Evolutionary conservation across 306 rosid genomes (phyloP), one percentile per base, ranked within the genome.

Genomic region (Castanea sativa): DNA sequence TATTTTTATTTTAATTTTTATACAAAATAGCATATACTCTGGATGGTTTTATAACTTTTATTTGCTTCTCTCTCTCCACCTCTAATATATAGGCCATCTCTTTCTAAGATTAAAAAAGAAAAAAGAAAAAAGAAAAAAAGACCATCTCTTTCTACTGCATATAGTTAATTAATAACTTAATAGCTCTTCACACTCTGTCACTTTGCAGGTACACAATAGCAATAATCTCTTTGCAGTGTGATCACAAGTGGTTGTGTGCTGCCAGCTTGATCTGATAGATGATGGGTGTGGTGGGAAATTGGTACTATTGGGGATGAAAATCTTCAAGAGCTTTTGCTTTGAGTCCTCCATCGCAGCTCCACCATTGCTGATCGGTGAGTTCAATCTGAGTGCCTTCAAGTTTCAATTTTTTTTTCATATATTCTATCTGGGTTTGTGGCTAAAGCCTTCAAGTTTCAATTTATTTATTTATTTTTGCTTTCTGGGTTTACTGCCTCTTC

Each of bases 281-380:
- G 88, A 76, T 85, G 92, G 88, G 80, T 76, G 79, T 78, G 80
- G 69, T 14, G 56, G 72, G n/a, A 65, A 84, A 82, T 74, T 75
- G 82, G 85, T 67, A 70, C 83, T 94, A 92, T 94, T 90, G 98
- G 97, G 97, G 92, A 92, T 94, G 93, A 92, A 78, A 84, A 78
- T 81, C 88, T 74, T 85, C 84, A 63, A 83, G 64, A 80, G 78
- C 55, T 82, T 77, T 72, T 83, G 83, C 79, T 87, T 76, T 53
- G 79, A 83, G 73, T 77, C 81, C 88, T 79, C 85, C 87, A 79
- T 74, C 88, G 20, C 79, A 84, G 83, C 92, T 84, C 90, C 96
- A 75, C 86, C 96, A 89, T 84, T 88, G 78, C 79, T 83, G 84
- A 88, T 86, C 91, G 88, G 98, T 94, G 80, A 89, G 93, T 87